A percentile compares a stretch with the other conserved stretches of the same genome.
Conservation (phyloP, 176 grass and related monocot genomes). For the Puccinellia tenuiflora region DNA sequence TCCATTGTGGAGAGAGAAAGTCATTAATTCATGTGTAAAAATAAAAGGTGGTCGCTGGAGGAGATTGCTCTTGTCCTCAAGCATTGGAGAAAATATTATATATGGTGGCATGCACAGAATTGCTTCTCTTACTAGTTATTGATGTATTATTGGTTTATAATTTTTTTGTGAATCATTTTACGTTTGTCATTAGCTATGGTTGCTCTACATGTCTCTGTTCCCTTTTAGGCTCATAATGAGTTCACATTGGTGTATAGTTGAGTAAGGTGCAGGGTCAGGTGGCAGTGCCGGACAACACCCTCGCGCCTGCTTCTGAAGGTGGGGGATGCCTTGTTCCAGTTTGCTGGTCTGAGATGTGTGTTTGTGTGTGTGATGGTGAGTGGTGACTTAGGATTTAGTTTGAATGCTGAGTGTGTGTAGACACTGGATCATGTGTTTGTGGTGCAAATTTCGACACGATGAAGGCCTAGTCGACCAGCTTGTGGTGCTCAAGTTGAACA, state of each 20-base stretch:
- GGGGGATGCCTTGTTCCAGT: neutral
- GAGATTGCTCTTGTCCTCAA: slow-evolving; percentile 48
- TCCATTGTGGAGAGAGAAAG: slow-evolving; percentile 69
- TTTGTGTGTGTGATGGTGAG: neutral
- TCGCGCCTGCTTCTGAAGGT: too few relatives aligned
- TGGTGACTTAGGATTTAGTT: neutral
- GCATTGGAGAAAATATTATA: slow-evolving; percentile 57
- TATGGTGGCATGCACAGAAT: slow-evolving; percentile 42
- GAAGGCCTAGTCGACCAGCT: neutral
- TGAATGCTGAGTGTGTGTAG: neutral
- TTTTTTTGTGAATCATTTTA: neutral
- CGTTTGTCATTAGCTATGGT: neutral
- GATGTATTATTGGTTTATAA: neutral
- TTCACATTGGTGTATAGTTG: neutral
- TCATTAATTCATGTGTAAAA: slow-evolving; percentile 44
- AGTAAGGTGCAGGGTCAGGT: too few relatives aligned
- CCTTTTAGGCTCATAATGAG: neutral
- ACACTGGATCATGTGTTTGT: neutral
- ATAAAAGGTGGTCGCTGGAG: slow-evolving; percentile 48
- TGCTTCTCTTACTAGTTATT: slow-evolving; percentile 25
- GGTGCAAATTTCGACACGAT: neutral
- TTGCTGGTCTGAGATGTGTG: neutral
- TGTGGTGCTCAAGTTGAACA: neutral
- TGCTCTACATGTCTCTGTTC: neutral
- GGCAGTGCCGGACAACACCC: too few relatives aligned